A percentile compares a stretch with the other conserved stretches of the same genome.
These are phyloP conservation scores for Rutstroemia sp. DNA, from an alignment of 2,329 filamentous ascomycete genomes.

Conservation along the genomic window DNA sequence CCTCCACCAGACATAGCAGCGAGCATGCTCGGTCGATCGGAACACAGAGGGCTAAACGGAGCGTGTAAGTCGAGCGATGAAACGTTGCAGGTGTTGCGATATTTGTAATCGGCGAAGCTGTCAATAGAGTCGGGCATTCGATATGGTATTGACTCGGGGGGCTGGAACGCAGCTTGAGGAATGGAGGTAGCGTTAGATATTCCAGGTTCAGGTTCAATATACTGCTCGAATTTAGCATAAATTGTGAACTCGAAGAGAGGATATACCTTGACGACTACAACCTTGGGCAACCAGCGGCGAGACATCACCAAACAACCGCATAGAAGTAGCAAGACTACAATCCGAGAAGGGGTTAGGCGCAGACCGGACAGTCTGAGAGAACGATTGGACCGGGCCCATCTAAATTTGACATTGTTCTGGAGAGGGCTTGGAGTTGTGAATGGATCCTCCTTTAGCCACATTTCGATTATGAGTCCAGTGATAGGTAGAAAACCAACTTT, in stretches of 20 bases:
- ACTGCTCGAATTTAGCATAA: no score
- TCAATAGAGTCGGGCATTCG: constrained; percentile 25
- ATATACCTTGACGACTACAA: no score
- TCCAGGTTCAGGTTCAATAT: neutral
- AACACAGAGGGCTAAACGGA: constrained; percentile 31
- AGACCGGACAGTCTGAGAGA: constrained; percentile 16
- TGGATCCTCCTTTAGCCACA: constrained; percentile 22
- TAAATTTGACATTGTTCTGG: constrained; percentile 8
- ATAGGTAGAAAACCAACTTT: neutral
- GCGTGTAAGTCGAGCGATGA: constrained; percentile 38
- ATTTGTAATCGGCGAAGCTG: constrained; percentile 36
- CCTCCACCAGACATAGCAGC: constrained; percentile 33
- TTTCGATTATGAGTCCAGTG: neutral
- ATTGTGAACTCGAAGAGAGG: no score
- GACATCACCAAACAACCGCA: constrained; percentile 10
- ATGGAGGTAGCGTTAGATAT: constrained; percentile 9
- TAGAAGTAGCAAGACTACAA: constrained; percentile 11
- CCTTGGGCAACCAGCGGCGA: neutral
- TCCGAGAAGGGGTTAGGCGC: constrained; percentile 13
- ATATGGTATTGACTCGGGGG: constrained; percentile 13
- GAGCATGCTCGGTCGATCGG: constrained; percentile 31
- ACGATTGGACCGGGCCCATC: constrained; percentile 17
- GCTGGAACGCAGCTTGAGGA: constrained; percentile 14
- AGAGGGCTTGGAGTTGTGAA: constrained; percentile 16
- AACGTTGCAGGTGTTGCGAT: constrained; percentile 36